Conservation (phyloP, 805 yeast species). For the Isabelozyma rhagii region DNA sequence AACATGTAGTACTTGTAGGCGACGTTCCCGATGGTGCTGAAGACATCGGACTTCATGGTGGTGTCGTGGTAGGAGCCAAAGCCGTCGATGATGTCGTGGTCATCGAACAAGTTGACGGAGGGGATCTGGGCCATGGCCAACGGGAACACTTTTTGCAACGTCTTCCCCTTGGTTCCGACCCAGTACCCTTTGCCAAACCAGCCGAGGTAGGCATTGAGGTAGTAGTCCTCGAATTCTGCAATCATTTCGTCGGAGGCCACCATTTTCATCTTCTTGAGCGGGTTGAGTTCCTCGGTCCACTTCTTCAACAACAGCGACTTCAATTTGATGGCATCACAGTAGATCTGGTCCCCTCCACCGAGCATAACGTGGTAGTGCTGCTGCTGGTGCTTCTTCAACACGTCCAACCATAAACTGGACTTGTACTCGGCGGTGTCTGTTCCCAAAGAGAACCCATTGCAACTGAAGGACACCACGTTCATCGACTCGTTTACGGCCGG, state of each 20-base stretch:
- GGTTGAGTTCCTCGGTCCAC: slow-evolving; percentile 61
- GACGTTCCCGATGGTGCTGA: slow-evolving; percentile 66
- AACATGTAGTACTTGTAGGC: slow-evolving; percentile 87
- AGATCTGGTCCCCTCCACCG: slow-evolving; percentile 97
- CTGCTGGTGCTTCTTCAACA: slow-evolving; percentile 59
- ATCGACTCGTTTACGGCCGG: slow-evolving; percentile 66
- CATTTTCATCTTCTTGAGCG: slow-evolving; percentile 38
- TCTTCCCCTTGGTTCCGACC: slow-evolving; percentile 65
- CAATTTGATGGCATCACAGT: slow-evolving; percentile 75
- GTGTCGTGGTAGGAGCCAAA: slow-evolving; percentile 81
- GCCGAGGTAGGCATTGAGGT: slow-evolving; percentile 66
- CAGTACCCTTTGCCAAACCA: slow-evolving; percentile 94
- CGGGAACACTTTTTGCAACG: slow-evolving; percentile 68
- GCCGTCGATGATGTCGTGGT: slow-evolving; percentile 96
- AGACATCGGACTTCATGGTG: slow-evolving; percentile 71
- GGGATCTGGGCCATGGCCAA: slow-evolving; percentile 82
- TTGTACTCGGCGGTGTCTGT: slow-evolving; percentile 66
- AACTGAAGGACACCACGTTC: slow-evolving; percentile 81
- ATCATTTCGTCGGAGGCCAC: slow-evolving; percentile 46
- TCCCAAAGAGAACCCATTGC: slow-evolving; percentile 83
- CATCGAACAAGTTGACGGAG: slow-evolving; percentile 82
- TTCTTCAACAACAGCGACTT: slow-evolving; percentile 50
- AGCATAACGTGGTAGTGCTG: slow-evolving; percentile 85
- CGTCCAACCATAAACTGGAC: slow-evolving; percentile 86
- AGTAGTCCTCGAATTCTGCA: slow-evolving; percentile 60